These are phyloP conservation scores for Rhododendron griersonianum DNA, from an alignment of 148 eudicot genomes.

Conservation along the genomic window DNA sequence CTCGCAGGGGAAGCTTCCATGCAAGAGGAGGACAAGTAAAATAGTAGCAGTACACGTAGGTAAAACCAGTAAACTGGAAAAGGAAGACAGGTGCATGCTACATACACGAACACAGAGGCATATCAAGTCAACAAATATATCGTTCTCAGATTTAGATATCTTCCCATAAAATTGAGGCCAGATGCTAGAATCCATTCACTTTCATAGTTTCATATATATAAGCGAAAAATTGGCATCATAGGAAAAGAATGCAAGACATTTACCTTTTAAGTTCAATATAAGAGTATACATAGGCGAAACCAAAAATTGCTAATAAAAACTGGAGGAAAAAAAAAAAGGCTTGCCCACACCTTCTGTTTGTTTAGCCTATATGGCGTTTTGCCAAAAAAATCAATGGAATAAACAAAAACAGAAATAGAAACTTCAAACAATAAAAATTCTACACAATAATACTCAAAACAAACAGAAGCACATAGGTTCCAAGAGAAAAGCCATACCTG, in stretches of 20 bases:
- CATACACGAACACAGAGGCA: background rate
- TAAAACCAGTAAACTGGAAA: background rate
- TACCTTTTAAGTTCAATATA: background rate
- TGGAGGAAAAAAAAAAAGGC: background rate
- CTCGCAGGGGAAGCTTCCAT: background rate
- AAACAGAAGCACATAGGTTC: background rate
- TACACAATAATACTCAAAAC: background rate
- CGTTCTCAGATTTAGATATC: background rate
- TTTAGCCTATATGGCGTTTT: background rate
- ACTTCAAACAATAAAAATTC: background rate
- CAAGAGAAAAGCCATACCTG: slow-evolving; percentile 41
- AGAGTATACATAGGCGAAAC: background rate
- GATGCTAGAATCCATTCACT: background rate
- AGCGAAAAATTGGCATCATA: background rate
- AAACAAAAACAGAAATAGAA: background rate
- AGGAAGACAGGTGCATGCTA: background rate
- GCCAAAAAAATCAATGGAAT: background rate
- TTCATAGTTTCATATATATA: background rate
- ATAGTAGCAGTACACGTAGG: background rate
- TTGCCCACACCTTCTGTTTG: background rate
- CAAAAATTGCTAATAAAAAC: background rate
- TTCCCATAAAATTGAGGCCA: background rate
- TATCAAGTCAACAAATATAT: background rate
- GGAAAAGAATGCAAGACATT: background rate
- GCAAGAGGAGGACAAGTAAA: background rate